Base-by-base conservation (phyloP, 225 moss, liverwort and hornwort genomes). In the Rhytidiadelphus loreus region DNA sequence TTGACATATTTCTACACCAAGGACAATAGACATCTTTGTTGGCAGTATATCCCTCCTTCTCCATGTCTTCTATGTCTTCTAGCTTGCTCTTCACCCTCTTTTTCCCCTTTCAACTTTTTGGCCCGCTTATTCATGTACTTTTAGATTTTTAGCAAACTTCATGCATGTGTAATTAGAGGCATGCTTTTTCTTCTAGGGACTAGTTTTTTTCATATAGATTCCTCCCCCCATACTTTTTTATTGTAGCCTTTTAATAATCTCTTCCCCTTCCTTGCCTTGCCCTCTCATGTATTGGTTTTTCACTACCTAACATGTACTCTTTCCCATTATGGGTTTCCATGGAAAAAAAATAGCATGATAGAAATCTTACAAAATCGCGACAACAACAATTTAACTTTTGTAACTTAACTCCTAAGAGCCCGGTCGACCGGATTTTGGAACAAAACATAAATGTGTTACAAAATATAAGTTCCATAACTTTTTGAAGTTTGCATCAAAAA, bases 381-480 rank as follows among this genome's bases (percentile, higher is more conserved):
- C 8, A 71, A 43, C 1, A 43, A 43, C 24, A 13, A 22, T 7
- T 23, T 28, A 26, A 9, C 3, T 39, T 16, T 43, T 14, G 43
- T 26, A 71, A 24, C 15, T 44, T 44, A 43, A 28, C 2, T 1
- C 44, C 14, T 44, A 1, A 43, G 6, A 71, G 6, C 0, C 1
- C 0, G n/a, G n/a, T n/a, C n/a, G n/a, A n/a, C n/a, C n/a, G 0
- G 0, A 18, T 44, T 29, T 28, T 8, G 3, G 2, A 11, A 16
- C 72, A 44, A 28, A 28, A 44, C 43, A 70, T 16, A 43, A 43
- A 71, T 29, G 2, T 3, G 1, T 44, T 44, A 72, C 14, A 29
- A 44, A 44, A 28, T 29, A 29, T 16, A 28, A 44, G 10, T 72
- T 44, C 6, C 0, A 10, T 28, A 44, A 17, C 6, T 28, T 28